Evolutionary conservation across 306 rosid species (phyloP), one percentile per base, ranked within the genome.

Genomic region (Rosa rugosa): DNA sequence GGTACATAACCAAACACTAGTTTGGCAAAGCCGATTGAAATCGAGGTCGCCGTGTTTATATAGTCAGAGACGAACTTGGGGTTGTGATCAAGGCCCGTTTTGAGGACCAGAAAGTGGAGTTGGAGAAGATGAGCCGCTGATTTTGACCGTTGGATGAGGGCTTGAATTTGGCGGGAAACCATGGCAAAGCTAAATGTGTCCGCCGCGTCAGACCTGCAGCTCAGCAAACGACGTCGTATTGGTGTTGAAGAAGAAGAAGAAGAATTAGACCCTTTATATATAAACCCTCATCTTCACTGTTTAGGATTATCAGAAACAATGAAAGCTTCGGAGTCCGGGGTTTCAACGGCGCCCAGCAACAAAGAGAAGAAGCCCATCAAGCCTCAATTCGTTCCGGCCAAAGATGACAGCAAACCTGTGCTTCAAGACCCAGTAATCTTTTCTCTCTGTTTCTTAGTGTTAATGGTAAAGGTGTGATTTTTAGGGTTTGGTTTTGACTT

Each of bases 351-450:
- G 80, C 63, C 77, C 36, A 85, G 75, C 79, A 73, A 40, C 50
- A 72, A 64, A 13, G 73, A 70, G 34, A 76, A 65, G 46, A 83
- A 75, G 76, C 80, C 80, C 50, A 75, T 73, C 31, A 91, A 93
- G 54, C 96, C 97, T 57, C 86, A 75, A 47, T 94, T 90, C 81
- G 65, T 85, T 47, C 96, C 91, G 1, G 97, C 96, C n/a, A 89
- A 87, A 80, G 98, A 94, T 68, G 98, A 92, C 75, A 90, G 94
- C 63, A 94, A 94, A 51, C 98, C 95, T 20, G 81, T 88, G 38
- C 97, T 94, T 71, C 97, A 94, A 87, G 98, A 92, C 81, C 98
- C 97, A 13, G 96, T 94, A 86, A 59, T 36, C 36, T 75, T 81
- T 56, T 20, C 64, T 63, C 13, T 31, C 51, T 71, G 77, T 47